Evolutionary conservation across 148 eudicot species (phyloP).

Genomic region (Chenopodium formosanum): DNA sequence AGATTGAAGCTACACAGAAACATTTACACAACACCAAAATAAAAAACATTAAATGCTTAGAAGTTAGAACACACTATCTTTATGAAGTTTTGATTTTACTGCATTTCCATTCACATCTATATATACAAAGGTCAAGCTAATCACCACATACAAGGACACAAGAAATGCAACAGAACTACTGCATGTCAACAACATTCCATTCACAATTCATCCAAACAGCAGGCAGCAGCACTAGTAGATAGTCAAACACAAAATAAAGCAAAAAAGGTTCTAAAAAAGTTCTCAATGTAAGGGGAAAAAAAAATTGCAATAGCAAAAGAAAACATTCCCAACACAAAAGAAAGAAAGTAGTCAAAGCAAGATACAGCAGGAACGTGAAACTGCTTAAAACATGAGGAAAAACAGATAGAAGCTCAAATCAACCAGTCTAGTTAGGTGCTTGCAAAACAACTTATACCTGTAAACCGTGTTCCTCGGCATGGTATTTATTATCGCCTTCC

Average conservation of each 20-base stretch:
- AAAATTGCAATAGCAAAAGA: background rate
- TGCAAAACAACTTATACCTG: constrained; percentile 50
- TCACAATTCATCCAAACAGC: background rate
- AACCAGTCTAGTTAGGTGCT: background rate
- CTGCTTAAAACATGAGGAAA: background rate
- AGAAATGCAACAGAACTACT: background rate
- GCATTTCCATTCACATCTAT: background rate
- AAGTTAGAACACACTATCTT: background rate
- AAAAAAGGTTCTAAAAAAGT: background rate
- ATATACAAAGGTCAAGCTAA: background rate
- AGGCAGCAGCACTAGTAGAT: background rate
- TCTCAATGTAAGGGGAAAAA: constrained; percentile 3
- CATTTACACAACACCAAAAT: no score
- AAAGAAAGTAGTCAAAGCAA: background rate
- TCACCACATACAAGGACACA: background rate
- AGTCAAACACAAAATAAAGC: background rate
- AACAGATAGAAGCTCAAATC: background rate
- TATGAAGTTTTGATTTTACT: background rate
- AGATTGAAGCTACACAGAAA: background rate
- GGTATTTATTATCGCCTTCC: constrained; percentile 96
- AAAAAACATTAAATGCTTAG: no score
- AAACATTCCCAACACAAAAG: background rate
- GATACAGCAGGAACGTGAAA: background rate
- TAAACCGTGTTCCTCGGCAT: constrained; percentile 82
- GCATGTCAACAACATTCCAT: background rate